Evolutionary conservation across 2,329 filamentous ascomycete genomes (phyloP), one percentile per base, ranked within the genome.

Genomic region (Alternaria panax): DNA sequence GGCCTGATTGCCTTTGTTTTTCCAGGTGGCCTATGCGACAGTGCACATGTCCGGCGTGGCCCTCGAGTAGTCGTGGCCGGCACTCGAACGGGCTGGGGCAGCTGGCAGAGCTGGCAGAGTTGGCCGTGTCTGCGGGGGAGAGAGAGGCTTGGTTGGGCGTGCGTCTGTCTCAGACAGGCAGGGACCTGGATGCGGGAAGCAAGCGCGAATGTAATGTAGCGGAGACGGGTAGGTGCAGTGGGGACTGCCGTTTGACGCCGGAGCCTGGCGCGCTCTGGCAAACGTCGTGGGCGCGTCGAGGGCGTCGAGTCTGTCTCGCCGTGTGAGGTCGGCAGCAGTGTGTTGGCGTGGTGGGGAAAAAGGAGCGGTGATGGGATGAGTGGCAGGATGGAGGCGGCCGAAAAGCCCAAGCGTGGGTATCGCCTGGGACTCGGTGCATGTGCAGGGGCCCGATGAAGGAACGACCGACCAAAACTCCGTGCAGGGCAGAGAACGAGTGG

Each of bases 11-110:
- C 59, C 63, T 59, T 55, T 51, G 40, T 52, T 41, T 62, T 56
- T 62, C 46, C 34, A 48, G 34, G 59, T 63, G 48, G 59, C 36
- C 68, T 71, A 70, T 57, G 54, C 57, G 51, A 60, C 61, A 42
- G 64, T 57, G 66, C 62, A 67, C 74, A 76, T 76, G 60, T 72
- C 72, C 69, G 45, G 45, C 45, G 63, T 62, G 50, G 63, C 54
- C 52, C 27, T 27, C 45, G 47, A 36, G 56, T 40, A 42, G 48
- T 41, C 48, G 59, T 53, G 38, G 48, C 48, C 30, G 20, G 45
- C 51, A 52, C 20, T 51, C 41, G 57, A 47, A 25, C 32, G 34
- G 18, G 56, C 45, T 25, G 45, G 51, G 20, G 12, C 24, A 16
- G 38, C 11, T 24, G 38, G 20, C 3, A 24, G 7, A 16, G 38